Evolutionary conservation across 208 protist species (phyloP).

Genomic region (Trypanosoma grayi): DNA sequence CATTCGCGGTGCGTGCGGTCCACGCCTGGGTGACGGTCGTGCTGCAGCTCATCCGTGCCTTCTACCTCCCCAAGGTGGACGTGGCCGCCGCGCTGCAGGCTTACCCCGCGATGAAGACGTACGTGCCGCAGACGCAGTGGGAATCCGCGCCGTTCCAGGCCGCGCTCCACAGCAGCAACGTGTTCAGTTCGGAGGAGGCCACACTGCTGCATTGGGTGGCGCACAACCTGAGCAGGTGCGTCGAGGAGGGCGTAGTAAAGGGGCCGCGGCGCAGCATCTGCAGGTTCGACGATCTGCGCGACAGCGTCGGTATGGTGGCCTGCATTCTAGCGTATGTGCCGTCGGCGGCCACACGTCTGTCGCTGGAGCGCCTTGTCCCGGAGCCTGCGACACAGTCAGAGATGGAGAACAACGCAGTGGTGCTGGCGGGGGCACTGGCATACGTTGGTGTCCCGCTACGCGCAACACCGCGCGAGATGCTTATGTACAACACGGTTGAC

Average conservation of each 20-base stretch:
- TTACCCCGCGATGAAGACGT: slow-evolving; percentile 9
- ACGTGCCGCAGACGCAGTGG: slow-evolving; percentile 32
- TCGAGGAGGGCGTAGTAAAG: slow-evolving; percentile 17
- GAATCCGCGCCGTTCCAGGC: slow-evolving; percentile 22
- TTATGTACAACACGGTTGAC: slow-evolving; percentile 48
- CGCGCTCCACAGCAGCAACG: slow-evolving; percentile 61
- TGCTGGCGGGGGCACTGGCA: slow-evolving; percentile 48
- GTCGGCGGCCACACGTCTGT: slow-evolving; percentile 32
- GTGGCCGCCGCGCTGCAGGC: slow-evolving; percentile 10
- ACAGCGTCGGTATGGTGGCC: slow-evolving; percentile 62
- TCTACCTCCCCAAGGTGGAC: slow-evolving; percentile 66
- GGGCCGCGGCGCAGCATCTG: slow-evolving; percentile 3
- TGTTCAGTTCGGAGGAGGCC: slow-evolving; percentile 84
- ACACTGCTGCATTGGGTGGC: slow-evolving; percentile 83
- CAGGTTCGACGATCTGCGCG: slow-evolving; percentile 76
- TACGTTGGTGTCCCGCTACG: slow-evolving; percentile 45
- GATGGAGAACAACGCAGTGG: slow-evolving; percentile 45
- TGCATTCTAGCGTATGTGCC: slow-evolving; percentile 77
- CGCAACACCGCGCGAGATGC: slow-evolving; percentile 43
- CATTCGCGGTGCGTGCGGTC: slow-evolving; percentile 40
- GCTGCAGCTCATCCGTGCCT: slow-evolving; percentile 78
- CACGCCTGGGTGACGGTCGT: slow-evolving; percentile 78
- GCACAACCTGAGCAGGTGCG: slow-evolving; percentile 32
- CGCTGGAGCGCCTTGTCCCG: slow-evolving; percentile 27
- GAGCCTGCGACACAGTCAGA: slow-evolving; percentile 34